Conservation (phyloP, 805 yeast species). For the Wickerhamiella allomyrinae region DNA sequence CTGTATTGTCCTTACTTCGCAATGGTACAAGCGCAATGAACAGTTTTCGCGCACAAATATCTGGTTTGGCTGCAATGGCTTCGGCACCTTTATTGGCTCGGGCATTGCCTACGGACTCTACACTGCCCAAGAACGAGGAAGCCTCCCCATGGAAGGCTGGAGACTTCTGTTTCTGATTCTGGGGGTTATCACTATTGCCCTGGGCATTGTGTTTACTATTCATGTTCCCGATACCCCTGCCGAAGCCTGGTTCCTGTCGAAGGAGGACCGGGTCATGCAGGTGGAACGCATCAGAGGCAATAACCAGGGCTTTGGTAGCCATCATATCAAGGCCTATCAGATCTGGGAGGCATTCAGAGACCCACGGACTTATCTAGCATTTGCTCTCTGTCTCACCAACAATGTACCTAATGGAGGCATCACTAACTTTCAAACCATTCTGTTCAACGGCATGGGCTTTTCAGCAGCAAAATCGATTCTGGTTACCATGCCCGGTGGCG, state of each 20-base stretch:
- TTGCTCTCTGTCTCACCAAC: constrained; percentile 28
- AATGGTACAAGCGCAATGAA: constrained; percentile 35
- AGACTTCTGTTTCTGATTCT: constrained; percentile 40
- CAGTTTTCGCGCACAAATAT: constrained; percentile 32
- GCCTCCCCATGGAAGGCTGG: constrained; percentile 30
- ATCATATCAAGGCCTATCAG: constrained; percentile 39
- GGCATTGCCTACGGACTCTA: constrained; percentile 36
- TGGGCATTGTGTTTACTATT: constrained; percentile 18
- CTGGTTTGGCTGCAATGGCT: constrained; percentile 31
- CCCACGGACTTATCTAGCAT: constrained; percentile 34
- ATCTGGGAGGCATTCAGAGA: constrained; percentile 38
- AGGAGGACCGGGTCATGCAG: constrained; percentile 32
- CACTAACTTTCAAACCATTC: constrained; percentile 34
- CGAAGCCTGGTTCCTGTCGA: constrained; percentile 33
- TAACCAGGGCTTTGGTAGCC: constrained; percentile 43
- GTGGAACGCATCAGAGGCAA: constrained; percentile 39
- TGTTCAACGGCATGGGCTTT: constrained; percentile 26
- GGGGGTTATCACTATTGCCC: constrained; percentile 39
- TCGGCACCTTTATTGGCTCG: constrained; percentile 33
- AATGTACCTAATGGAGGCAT: constrained; percentile 43
- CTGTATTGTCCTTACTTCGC: constrained; percentile 38
- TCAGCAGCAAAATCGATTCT: constrained; percentile 24
- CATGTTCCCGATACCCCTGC: constrained; percentile 40
- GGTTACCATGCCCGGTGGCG: constrained; percentile 34
- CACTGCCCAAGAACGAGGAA: neutral